Evolutionary conservation across 2,329 filamentous ascomycete genomes (phyloP).

Genomic region (Aspergillus hiratsukae): DNA sequence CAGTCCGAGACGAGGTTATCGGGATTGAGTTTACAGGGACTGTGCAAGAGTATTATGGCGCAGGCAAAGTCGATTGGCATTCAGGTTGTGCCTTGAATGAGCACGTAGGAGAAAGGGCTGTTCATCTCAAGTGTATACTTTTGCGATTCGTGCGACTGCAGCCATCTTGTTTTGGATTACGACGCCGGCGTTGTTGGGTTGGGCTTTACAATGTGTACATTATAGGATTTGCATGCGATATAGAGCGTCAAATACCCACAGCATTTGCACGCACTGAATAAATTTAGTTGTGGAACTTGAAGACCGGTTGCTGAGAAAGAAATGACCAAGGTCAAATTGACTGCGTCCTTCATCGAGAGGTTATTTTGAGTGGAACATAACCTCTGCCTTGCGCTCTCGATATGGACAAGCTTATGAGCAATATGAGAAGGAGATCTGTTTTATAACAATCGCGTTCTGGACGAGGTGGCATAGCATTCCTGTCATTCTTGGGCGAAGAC

Average conservation of each 20-base stretch:
- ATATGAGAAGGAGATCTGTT: too few relatives aligned
- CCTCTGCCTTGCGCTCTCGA: too few relatives aligned
- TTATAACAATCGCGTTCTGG: too few relatives aligned
- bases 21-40: constrained; percentile 63
- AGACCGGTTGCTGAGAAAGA: too few relatives aligned
- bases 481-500: too few relatives aligned
- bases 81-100: constrained; percentile 57
- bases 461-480: too few relatives aligned
- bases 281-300: neutral
- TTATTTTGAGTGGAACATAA: too few relatives aligned
- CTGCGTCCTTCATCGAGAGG: too few relatives aligned
- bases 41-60: constrained; percentile 70
- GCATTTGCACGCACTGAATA: constrained; percentile 6
- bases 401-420: too few relatives aligned
- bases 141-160: constrained; percentile 9
- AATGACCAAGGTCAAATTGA: too few relatives aligned
- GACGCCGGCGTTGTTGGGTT: constrained; percentile 23
- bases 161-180: constrained; percentile 12
- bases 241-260: constrained; percentile 17
- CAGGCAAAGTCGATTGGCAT: constrained; percentile 74
- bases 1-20: constrained; percentile 70
- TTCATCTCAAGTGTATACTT: constrained; percentile 9
- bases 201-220: constrained; percentile 22
- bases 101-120: constrained; percentile 1
- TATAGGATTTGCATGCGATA: constrained; percentile 23